A percentile compares a stretch with the other conserved stretches of the same genome.
phyloP scores from a whole-genome alignment of 495 filamentous ascomycete genomes.

The Tuber microsphaerosporum region DNA sequence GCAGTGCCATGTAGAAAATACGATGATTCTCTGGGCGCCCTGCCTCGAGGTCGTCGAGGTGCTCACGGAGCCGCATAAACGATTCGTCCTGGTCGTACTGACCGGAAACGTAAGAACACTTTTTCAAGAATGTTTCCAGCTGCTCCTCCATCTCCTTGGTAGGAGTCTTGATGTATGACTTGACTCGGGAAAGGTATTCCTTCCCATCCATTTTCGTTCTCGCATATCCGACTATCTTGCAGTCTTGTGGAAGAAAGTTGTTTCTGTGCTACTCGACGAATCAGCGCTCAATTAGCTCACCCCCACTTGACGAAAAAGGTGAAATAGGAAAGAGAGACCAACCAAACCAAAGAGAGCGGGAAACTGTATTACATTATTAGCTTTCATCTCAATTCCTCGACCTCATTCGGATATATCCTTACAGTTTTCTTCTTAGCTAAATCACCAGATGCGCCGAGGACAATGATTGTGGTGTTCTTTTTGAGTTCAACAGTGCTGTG shows the following conservation, averaged over 20 bases:
- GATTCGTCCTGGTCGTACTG: conserved; percentile 97
- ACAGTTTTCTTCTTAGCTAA: conserved; percentile 99
- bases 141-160: conserved; percentile 97
- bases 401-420: conserved; percentile 44
- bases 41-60: conserved; percentile 81
- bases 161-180: conserved; percentile 97
- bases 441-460: conserved; percentile 94
- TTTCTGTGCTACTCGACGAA: conserved; percentile 69
- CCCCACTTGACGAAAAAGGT: background rate
- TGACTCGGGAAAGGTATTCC: conserved; percentile 87
- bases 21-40: conserved; percentile 76
- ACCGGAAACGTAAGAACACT: conserved; percentile 89
- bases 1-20: conserved; percentile 98
- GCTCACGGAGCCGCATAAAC: conserved; percentile 78
- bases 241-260: conserved; percentile 95
- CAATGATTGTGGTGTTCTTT: conserved; percentile 95
- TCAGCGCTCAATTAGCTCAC: conserved; percentile 16
- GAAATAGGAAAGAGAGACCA: conserved; percentile 46
- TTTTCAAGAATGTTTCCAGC: conserved; percentile 73
- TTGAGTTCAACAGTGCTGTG: conserved; percentile 82
- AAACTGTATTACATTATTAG: conserved; percentile 54
- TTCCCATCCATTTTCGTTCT: conserved; percentile 98
- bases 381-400: background rate
- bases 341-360: conserved; percentile 98
- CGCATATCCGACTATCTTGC: conserved; percentile 97